These are phyloP conservation scores for Artemisia argyi DNA, from an alignment of 129 eudicot genomes.

Conservation along the genomic window DNA sequence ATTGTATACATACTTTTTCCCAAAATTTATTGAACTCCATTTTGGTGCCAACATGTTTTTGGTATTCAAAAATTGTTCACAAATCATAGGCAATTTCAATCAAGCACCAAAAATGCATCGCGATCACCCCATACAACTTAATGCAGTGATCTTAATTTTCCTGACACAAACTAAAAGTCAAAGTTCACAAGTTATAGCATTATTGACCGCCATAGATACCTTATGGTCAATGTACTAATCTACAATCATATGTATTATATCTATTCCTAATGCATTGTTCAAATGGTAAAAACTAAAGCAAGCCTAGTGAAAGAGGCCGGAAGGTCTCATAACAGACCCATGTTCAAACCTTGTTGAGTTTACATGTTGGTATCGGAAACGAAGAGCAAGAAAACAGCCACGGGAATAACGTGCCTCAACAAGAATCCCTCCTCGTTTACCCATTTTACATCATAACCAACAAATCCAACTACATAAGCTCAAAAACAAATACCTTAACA, in stretches of 20 bases:
- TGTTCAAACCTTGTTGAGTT: no score
- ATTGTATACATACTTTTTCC: no score
- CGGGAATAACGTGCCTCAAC: neutral
- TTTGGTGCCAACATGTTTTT: no score
- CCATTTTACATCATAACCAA: conserved; percentile 11
- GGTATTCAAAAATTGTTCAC: no score
- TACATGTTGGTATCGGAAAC: neutral
- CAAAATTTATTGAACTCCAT: no score
- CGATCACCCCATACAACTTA: no score
- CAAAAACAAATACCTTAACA: conserved; percentile 46
- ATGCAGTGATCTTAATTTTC: no score
- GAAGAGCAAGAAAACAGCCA: neutral
- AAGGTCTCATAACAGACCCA: no score
- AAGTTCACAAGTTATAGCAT: conserved; percentile 10
- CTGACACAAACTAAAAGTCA: neutral
- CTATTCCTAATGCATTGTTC: conserved; percentile 2
- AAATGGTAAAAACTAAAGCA: no score
- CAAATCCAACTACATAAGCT: neutral
- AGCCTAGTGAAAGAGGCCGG: no score
- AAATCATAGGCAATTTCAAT: no score
- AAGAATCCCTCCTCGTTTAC: neutral
- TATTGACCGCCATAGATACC: neutral
- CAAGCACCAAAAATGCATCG: no score
- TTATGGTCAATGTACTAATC: neutral
- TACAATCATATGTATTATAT: conserved; percentile 7